phyloP scores from a whole-genome alignment of 2,329 filamentous ascomycete genomes.

The Fusarium staphyleae region DNA sequence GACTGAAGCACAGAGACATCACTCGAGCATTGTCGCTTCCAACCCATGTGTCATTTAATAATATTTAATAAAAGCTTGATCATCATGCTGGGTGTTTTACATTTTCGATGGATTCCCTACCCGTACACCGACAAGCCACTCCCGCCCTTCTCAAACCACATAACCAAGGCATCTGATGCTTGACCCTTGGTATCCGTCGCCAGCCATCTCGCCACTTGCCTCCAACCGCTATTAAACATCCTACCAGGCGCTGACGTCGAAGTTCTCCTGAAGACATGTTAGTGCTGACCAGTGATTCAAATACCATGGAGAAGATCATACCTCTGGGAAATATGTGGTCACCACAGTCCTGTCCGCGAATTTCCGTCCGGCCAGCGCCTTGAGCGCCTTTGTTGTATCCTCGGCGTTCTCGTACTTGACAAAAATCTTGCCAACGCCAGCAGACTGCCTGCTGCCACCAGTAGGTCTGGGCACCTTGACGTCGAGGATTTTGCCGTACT shows the following conservation, averaged over 20 bases:
- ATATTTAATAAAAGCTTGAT: constrained; percentile 18
- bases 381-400: constrained; percentile 82
- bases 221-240: constrained; percentile 21
- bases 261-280: constrained; percentile 76
- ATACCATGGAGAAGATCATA: constrained; percentile 48
- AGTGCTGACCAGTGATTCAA: constrained; percentile 33
- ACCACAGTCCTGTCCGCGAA: constrained; percentile 97
- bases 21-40: background rate
- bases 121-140: constrained; percentile 36
- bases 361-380: constrained; percentile 90
- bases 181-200: constrained; percentile 6
- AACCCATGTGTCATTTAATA: too few species aligned
- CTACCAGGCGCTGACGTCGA: constrained; percentile 89
- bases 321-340: constrained; percentile 94
- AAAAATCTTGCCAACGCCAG: constrained; percentile 96
- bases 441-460: constrained; percentile 80
- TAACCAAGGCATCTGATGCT: constrained; percentile 27
- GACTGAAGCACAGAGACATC: background rate
- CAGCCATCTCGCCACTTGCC: background rate
- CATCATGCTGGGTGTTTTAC: constrained; percentile 40
- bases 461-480: constrained; percentile 91
- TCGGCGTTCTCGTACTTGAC: constrained; percentile 87
- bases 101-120: constrained; percentile 38
- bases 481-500: constrained; percentile 85
- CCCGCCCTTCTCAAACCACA: constrained; percentile 20